These are phyloP conservation scores for Zarea fungicola DNA, from an alignment of 2,329 filamentous ascomycete species.

Conservation along the genomic window DNA sequence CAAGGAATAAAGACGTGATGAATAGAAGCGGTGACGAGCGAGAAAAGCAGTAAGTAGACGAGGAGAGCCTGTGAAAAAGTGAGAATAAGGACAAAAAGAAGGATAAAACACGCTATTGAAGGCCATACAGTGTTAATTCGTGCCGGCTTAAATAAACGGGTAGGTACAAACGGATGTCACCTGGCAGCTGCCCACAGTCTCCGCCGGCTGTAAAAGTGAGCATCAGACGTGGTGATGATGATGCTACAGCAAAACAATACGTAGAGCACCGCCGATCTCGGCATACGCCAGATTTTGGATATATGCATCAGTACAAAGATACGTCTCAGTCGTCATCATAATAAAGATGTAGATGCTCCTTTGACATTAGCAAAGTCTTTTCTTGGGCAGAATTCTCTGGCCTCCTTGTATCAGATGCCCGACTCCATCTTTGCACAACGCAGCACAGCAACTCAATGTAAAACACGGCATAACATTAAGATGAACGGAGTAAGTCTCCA, in stretches of 20 bases:
- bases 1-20: too few relatives aligned
- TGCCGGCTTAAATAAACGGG: neutral
- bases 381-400: neutral
- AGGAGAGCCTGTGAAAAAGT: neutral
- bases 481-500: neutral
- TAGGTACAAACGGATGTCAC: conserved; percentile 10
- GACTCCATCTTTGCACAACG: conserved; percentile 1
- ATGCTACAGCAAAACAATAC: too few relatives aligned
- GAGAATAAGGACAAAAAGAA: neutral
- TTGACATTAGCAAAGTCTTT: too few relatives aligned
- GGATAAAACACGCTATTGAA: neutral
- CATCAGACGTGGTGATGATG: too few relatives aligned
- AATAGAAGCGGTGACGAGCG: neutral
- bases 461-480: conserved; percentile 1
- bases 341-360: too few relatives aligned
- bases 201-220: neutral
- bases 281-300: too few relatives aligned
- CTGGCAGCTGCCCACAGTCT: conserved; percentile 1
- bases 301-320: too few relatives aligned
- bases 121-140: neutral
- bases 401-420: conserved; percentile 6
- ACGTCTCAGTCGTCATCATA: too few relatives aligned
- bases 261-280: neutral
- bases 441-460: conserved; percentile 2
- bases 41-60: neutral